Percentiles rank a stretch among this genome's conserved stretches.
These are phyloP conservation scores for Trichoderma lentiforme DNA, from an alignment of 2,329 filamentous ascomycete genomes.

Conservation along the genomic window DNA sequence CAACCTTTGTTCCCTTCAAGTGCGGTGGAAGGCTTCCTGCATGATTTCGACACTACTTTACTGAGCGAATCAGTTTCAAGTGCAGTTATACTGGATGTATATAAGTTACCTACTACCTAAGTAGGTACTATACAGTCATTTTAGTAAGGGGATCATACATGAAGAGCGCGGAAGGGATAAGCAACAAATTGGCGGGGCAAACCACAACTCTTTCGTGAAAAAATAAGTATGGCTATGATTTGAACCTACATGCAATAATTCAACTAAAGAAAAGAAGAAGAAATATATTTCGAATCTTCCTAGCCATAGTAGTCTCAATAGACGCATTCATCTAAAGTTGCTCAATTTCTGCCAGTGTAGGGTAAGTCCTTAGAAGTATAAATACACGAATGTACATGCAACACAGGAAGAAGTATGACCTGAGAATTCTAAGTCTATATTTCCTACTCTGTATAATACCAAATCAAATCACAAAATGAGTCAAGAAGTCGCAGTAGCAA, in stretches of 20 bases:
- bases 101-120: background rate
- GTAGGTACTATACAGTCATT: background rate
- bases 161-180: accelerated
- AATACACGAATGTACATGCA: background rate
- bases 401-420: too few relatives aligned
- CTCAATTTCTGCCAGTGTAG: background rate
- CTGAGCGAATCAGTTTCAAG: background rate
- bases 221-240: background rate
- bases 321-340: background rate
- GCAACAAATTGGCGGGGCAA: background rate
- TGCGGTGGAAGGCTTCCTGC: background rate
- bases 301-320: background rate
- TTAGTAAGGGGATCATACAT: background rate
- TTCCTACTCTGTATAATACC: background rate
- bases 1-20: background rate
- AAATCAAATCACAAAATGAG: background rate
- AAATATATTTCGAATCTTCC: background rate
- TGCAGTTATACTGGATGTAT: background rate
- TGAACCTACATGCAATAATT: background rate
- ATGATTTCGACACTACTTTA: background rate
- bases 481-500: background rate
- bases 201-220: background rate
- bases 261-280: background rate
- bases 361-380: background rate
- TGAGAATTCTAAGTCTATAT: background rate